Evolutionary conservation across 352 stramenopile genomes (phyloP).

Genomic region (Plasmopara muralis): DNA sequence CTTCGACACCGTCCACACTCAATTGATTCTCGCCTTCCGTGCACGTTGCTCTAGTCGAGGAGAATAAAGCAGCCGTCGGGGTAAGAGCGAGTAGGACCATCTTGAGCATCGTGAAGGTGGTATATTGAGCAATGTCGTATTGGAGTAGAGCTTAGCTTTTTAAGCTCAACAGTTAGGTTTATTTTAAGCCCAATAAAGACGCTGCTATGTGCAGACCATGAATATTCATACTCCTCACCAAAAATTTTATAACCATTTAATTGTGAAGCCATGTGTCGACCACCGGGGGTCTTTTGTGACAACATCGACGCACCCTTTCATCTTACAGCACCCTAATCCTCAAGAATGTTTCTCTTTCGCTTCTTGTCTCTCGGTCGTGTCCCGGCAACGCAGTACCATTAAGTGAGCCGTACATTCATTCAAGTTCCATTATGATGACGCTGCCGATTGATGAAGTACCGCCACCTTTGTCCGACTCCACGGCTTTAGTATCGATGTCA

Average conservation of each 20-base stretch:
- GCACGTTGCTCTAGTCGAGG: conserved; percentile 12
- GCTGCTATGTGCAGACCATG: too few relatives aligned
- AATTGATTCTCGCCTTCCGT: conserved; percentile 19
- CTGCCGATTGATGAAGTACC: conserved; percentile 24
- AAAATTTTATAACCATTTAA: not conserved
- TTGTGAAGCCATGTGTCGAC: conserved; percentile 18
- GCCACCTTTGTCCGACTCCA: conserved; percentile 17
- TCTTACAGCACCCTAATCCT: conserved; percentile 6
- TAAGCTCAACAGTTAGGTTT: too few relatives aligned
- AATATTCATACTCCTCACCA: too few relatives aligned
- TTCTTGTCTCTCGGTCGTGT: conserved; percentile 9
- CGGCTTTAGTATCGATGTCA: conserved; percentile 11
- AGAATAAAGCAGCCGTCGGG: conserved; percentile 11
- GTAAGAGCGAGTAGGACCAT: conserved; percentile 25
- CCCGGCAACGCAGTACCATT: not conserved
- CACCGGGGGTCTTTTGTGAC: conserved; percentile 4
- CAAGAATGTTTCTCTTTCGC: too few relatives aligned
- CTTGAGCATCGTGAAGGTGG: conserved; percentile 20
- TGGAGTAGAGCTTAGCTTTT: conserved; percentile 7
- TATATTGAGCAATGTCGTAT: not conserved
- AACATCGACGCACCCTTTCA: conserved; percentile 9
- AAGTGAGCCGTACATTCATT: not conserved
- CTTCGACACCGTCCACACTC: conserved; percentile 29
- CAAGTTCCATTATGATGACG: conserved; percentile 21
- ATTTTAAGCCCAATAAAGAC: too few relatives aligned